Conservation (phyloP, 148 eudicot genomes). For the Arbutus unedo region DNA sequence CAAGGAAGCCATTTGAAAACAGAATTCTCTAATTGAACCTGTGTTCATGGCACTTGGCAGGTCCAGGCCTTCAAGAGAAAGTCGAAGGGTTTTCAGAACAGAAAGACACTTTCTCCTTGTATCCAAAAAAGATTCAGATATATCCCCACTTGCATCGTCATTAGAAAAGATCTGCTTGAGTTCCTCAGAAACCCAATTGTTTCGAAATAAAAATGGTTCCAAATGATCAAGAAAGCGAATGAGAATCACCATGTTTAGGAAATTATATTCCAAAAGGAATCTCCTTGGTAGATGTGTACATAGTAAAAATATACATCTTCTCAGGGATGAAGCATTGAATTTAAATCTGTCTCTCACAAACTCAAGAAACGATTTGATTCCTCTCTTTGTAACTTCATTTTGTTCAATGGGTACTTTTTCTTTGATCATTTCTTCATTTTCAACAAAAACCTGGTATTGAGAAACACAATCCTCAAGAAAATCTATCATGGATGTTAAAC, state of each 20-base stretch:
- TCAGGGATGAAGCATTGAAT: slow-evolving; percentile 33
- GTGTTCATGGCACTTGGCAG: slow-evolving; percentile 29
- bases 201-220: slow-evolving; percentile 33
- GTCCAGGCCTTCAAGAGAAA: slow-evolving; percentile 33
- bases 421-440: slow-evolving; percentile 35
- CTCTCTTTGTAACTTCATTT: slow-evolving; percentile 6
- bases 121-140: slow-evolving; percentile 16
- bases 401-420: slow-evolving; percentile 18
- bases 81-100: slow-evolving; percentile 34
- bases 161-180: slow-evolving; percentile 32
- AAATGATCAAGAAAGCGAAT: slow-evolving; percentile 28
- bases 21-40: slow-evolving; percentile 33
- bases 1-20: slow-evolving; percentile 55
- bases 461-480: slow-evolving; percentile 64
- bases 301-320: slow-evolving; percentile 34
- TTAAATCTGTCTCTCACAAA: slow-evolving; percentile 38
- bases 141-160: slow-evolving; percentile 12
- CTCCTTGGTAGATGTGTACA: slow-evolving; percentile 51
- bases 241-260: slow-evolving; percentile 27
- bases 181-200: slow-evolving; percentile 30
- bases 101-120: slow-evolving; percentile 33
- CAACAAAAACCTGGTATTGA: slow-evolving; percentile 42
- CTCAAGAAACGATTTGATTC: slow-evolving; percentile 43
- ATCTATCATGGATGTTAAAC: slow-evolving; percentile 37
- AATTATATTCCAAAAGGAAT: slow-evolving; percentile 31